Evolutionary conservation across 1,284 basidiomycete species (phyloP).

Genomic region (Pascua sp.): DNA sequence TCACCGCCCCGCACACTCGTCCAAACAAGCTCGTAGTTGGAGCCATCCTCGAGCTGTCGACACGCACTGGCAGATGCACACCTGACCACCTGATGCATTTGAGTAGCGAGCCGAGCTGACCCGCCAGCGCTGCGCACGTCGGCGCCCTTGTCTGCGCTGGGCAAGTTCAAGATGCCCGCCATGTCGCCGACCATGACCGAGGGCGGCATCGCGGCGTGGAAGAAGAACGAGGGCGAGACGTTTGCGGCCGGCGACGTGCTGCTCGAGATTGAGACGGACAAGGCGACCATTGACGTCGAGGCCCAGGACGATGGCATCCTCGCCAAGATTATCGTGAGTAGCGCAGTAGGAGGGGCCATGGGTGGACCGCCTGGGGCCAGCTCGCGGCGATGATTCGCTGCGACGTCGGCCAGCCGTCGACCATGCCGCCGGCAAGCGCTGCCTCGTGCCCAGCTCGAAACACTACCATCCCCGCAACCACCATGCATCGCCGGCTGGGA

Average conservation of each 20-base stretch:
- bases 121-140: constrained; percentile 76
- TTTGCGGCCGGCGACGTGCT: constrained; percentile 86
- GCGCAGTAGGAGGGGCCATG: no score
- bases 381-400: no score
- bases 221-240: constrained; percentile 89
- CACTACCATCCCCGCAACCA: background rate
- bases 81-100: no score
- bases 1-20: background rate
- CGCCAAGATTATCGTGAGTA: constrained; percentile 70
- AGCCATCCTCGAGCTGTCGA: background rate
- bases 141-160: constrained; percentile 69
- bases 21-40: background rate
- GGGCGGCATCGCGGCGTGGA: constrained; percentile 96
- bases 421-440: constrained; percentile 3
- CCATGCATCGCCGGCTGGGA: no score
- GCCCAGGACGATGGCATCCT: constrained; percentile 94
- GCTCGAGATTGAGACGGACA: constrained; percentile 89
- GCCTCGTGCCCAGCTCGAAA: no score
- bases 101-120: background rate
- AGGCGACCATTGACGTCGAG: constrained; percentile 98
- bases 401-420: no score
- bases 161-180: constrained; percentile 94
- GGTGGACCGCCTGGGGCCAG: background rate
- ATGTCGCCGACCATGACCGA: constrained; percentile 99
- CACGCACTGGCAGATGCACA: background rate